Conservation (phyloP, 176 grass and related monocot species). For the Stipa capillata region DNA sequence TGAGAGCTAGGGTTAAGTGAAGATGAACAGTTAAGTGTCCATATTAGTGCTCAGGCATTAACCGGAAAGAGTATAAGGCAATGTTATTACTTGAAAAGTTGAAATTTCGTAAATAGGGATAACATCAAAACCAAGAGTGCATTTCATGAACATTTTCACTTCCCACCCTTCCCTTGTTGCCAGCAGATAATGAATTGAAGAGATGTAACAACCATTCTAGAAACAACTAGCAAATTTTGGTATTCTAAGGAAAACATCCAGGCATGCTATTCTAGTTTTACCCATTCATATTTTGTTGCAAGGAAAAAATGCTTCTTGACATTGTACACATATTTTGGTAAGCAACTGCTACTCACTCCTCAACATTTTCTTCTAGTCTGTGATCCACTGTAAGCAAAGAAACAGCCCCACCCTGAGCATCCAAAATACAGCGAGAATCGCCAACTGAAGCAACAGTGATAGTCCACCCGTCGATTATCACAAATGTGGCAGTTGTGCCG, state of each 20-base stretch:
- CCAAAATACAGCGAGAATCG: conserved; percentile 92
- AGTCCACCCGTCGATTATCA: conserved; percentile 92
- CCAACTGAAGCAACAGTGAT: conserved; percentile 96
- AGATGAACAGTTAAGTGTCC: neutral
- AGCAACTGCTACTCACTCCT: conserved; percentile 59
- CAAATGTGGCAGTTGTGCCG: conserved; percentile 91
- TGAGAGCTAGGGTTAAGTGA: neutral
- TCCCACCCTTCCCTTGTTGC: neutral
- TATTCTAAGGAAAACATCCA: neutral
- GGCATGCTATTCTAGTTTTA: neutral
- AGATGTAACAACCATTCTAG: neutral
- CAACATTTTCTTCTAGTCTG: conserved; percentile 92
- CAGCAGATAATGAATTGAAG: neutral
- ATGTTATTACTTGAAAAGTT: neutral
- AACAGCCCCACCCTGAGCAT: conserved; percentile 65
- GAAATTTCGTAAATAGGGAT: neutral
- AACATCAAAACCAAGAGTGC: neutral
- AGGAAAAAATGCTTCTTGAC: neutral
- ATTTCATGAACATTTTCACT: neutral
- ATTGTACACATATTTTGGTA: neutral
- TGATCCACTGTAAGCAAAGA: conserved; percentile 92
- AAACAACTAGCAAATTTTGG: too few species aligned
- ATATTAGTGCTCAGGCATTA: neutral
- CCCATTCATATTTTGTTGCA: neutral
- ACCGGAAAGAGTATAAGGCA: neutral